These are phyloP conservation scores for Coemansia sp. DNA, from an alignment of 192 early-diverging fungal species.

Conservation along the genomic window DNA sequence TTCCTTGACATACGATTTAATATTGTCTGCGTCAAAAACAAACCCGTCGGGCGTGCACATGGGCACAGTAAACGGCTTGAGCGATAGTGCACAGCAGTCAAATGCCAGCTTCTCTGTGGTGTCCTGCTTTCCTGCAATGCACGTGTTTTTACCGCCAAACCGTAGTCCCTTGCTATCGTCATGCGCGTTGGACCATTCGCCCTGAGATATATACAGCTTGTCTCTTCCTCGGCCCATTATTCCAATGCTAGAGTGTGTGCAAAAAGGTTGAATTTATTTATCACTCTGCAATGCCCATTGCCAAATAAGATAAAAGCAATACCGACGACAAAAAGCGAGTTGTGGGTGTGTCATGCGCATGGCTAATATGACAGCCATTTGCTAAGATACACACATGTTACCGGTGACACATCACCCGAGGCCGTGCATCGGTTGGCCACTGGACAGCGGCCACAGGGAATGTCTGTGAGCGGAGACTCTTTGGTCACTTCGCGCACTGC, in stretches of 20 bases:
- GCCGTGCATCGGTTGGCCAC: conserved; percentile 75
- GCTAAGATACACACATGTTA: conserved; percentile 76
- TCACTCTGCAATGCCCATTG: no score
- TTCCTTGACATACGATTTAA: conserved; percentile 78
- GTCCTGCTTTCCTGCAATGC: conserved; percentile 52
- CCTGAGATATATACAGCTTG: conserved; percentile 88
- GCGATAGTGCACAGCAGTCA: conserved; percentile 86
- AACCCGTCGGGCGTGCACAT: conserved; percentile 83
- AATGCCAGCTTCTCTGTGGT: conserved; percentile 77
- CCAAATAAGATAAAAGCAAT: no score
- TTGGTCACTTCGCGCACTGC: conserved; percentile 57
- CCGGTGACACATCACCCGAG: conserved; percentile 72
- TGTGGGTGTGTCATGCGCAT: neutral
- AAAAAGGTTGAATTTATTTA: no score
- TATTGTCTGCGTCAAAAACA: conserved; percentile 86
- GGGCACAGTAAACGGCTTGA: conserved; percentile 83
- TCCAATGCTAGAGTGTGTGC: no score
- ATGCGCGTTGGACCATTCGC: conserved; percentile 67
- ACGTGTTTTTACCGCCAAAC: conserved; percentile 66
- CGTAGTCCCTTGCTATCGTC: conserved; percentile 60
- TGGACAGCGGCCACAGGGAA: conserved; percentile 89
- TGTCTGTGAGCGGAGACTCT: conserved; percentile 67
- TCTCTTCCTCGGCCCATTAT: conserved; percentile 58
- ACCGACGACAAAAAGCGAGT: no score
- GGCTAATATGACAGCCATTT: conserved; percentile 73